These are phyloP conservation scores for Kwoniella europaea DNA, from an alignment of 768 basidiomycete genomes.

Conservation along the genomic window DNA sequence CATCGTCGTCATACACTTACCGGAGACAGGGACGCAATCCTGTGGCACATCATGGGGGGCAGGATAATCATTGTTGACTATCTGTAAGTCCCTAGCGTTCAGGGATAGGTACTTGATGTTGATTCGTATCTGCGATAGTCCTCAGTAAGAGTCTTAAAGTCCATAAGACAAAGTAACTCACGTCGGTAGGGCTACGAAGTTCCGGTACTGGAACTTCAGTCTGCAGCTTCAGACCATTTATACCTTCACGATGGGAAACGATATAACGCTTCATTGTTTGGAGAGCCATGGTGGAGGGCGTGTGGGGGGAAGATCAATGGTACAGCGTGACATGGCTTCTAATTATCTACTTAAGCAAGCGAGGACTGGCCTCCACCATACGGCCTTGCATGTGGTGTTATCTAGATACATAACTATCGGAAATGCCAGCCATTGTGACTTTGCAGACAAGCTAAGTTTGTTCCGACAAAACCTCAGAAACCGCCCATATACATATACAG, in stretches of 20 bases:
- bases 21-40: constrained; percentile 45
- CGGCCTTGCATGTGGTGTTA: background rate
- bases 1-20: constrained; percentile 19
- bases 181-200: constrained; percentile 33
- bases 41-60: constrained; percentile 49
- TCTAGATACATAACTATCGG: no score
- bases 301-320: background rate
- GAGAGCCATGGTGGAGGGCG: background rate
- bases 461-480: background rate
- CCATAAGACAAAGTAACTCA: constrained; percentile 17
- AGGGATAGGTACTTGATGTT: constrained; percentile 53
- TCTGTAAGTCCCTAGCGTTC: constrained; percentile 56
- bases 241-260: constrained; percentile 34
- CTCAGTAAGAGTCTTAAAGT: background rate
- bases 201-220: constrained; percentile 34
- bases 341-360: background rate
- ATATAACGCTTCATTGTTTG: constrained; percentile 38
- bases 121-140: constrained; percentile 43
- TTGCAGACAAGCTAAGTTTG: background rate
- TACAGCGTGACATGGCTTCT: background rate
- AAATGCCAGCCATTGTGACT: no score
- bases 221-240: constrained; percentile 38
- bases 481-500: background rate
- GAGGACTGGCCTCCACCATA: background rate
- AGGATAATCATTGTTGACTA: constrained; percentile 49